Percentiles rank a stretch among this genome's conserved stretches.
These are phyloP conservation scores for Avena atlantica DNA, from an alignment of 176 grass and related monocot species.

Conservation along the genomic window DNA sequence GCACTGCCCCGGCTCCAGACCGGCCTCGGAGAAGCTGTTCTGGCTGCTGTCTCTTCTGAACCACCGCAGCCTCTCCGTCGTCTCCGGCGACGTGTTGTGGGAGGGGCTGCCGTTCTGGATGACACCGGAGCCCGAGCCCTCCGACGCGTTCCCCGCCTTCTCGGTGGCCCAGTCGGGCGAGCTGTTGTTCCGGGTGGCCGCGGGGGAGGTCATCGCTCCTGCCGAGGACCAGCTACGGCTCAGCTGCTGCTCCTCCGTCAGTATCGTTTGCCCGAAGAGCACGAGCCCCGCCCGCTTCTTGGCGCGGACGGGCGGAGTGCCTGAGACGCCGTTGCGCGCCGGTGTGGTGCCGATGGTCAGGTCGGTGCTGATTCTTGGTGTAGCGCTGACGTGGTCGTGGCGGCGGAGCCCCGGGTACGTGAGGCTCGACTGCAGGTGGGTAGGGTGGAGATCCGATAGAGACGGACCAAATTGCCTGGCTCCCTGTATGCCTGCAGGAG, in stretches of 20 bases:
- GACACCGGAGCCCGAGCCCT: constrained; percentile 75
- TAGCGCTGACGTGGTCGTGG: constrained; percentile 9
- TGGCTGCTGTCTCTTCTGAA: not conserved
- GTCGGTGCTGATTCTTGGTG: constrained; percentile 49
- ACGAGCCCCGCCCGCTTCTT: constrained; percentile 59
- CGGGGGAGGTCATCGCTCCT: constrained; percentile 10
- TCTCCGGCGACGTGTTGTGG: constrained; percentile 34
- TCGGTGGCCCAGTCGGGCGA: constrained; percentile 58
- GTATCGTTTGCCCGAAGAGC: constrained; percentile 81
- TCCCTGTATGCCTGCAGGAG: constrained; percentile 98
- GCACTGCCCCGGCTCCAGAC: constrained; percentile 67
- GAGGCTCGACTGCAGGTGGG: constrained; percentile 65
- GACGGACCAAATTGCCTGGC: constrained; percentile 85
- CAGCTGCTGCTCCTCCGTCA: constrained; percentile 83
- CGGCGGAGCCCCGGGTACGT: constrained; percentile 38
- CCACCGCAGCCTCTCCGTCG: constrained; percentile 10
- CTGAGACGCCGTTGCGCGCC: constrained; percentile 24
- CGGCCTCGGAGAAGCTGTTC: constrained; percentile 15
- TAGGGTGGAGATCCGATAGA: constrained; percentile 73
- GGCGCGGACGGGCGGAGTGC: constrained; percentile 30
- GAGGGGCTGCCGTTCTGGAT: constrained; percentile 62
- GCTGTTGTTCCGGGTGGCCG: constrained; percentile 21
- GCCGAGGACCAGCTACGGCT: constrained; percentile 39
- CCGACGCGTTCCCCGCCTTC: constrained; percentile 65
- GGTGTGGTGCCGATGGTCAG: constrained; percentile 47